phyloP scores from a whole-genome alignment of 331 rosid species.

The Ulmus americana region DNA sequence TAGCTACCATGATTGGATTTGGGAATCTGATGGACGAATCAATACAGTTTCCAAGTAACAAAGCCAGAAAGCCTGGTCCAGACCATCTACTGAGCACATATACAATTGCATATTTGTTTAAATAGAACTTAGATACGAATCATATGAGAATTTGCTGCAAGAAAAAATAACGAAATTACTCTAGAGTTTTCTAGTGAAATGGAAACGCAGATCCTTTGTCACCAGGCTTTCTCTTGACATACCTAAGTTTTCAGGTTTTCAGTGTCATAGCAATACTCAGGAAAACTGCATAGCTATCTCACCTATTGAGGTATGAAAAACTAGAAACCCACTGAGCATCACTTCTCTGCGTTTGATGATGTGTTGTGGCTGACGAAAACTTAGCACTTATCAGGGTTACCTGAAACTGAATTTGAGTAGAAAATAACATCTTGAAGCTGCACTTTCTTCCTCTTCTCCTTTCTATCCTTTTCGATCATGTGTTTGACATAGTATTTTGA shows the following conservation, averaged over 20 bases:
- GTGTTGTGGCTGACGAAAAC: not conserved
- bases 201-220: not conserved
- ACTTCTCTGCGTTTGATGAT: not conserved
- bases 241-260: slow-evolving; percentile 5
- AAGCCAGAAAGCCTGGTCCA: not conserved
- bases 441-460: not conserved
- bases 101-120: not conserved
- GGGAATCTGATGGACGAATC: not conserved
- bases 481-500: not conserved
- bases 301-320: slow-evolving; percentile 3
- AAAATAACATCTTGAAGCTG: not conserved
- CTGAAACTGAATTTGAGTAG: not conserved
- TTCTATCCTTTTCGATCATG: not conserved
- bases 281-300: slow-evolving; percentile 11
- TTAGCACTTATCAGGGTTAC: not conserved
- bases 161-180: no score
- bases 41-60: not conserved
- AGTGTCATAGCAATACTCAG: slow-evolving; percentile 8
- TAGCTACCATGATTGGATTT: not conserved
- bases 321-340: not conserved
- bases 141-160: not conserved
- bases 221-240: slow-evolving; percentile 4
- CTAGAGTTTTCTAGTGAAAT: no score
- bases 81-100: not conserved
- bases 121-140: not conserved